A percentile compares a stretch with the other conserved stretches of the same genome.
Conservation (phyloP, 2,329 filamentous ascomycete genomes). For the Emydomyces testavorans region DNA sequence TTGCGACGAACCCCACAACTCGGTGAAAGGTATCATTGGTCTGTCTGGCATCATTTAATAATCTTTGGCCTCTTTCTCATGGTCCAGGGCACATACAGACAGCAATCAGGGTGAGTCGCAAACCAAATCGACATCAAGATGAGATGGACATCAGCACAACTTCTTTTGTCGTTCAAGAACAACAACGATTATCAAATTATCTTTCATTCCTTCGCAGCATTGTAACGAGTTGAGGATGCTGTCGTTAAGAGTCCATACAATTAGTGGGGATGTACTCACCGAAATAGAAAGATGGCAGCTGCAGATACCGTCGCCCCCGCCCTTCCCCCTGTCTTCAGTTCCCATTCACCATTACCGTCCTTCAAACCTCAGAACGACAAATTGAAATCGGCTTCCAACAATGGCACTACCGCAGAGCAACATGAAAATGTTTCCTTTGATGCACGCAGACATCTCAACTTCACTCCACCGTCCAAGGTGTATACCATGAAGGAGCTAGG, state of each 20-base stretch:
- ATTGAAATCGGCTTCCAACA: background rate
- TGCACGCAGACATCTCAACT: slow-evolving; percentile 45
- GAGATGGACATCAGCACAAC: background rate
- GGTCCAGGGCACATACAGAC: background rate
- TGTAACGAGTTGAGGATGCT: background rate
- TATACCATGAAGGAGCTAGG: slow-evolving; percentile 53
- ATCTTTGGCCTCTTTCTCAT: background rate
- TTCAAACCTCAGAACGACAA: slow-evolving; percentile 4
- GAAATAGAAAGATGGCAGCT: slow-evolving; percentile 17
- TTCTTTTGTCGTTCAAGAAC: background rate
- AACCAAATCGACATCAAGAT: background rate
- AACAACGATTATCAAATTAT: background rate
- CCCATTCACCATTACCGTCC: slow-evolving; percentile 14
- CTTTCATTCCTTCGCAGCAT: background rate
- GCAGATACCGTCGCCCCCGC: slow-evolving; percentile 17
- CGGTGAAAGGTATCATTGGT: too few species aligned
- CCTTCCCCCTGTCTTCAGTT: slow-evolving; percentile 5
- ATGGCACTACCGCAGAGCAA: slow-evolving; percentile 3
- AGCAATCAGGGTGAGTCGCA: slow-evolving; percentile 2
- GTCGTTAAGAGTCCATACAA: background rate
- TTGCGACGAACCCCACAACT: too few species aligned
- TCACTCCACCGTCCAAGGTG: slow-evolving; percentile 40
- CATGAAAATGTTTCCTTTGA: slow-evolving; percentile 37
- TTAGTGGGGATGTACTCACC: slow-evolving; percentile 15
- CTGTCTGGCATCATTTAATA: too few species aligned